These are phyloP conservation scores for Oryza australiensis DNA, from an alignment of 176 grass and related monocot species.

Conservation along the genomic window DNA sequence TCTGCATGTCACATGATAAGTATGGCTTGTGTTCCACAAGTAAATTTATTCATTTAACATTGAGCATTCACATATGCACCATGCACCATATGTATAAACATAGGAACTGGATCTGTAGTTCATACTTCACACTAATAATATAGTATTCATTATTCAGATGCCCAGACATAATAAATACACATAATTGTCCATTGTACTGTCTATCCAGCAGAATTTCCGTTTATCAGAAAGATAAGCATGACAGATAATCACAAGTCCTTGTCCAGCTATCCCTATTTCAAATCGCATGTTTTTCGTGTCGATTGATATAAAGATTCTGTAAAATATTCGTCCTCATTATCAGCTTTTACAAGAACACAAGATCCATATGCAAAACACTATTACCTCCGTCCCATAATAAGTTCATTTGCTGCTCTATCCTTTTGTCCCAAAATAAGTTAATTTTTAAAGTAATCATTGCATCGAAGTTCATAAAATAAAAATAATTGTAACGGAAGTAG, in stretches of 20 bases:
- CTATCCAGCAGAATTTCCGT: background rate
- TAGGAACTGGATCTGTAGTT: background rate
- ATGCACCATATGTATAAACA: background rate
- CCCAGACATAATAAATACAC: background rate
- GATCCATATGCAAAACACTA: conserved; percentile 5
- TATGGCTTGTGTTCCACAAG: background rate
- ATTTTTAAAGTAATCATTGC: too few relatives aligned
- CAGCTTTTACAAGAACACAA: conserved; percentile 16
- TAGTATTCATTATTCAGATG: conserved; percentile 11
- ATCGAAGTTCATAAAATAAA: too few relatives aligned
- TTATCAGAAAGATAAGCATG: conserved; percentile 14
- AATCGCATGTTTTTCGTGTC: conserved; percentile 1
- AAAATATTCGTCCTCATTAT: background rate
- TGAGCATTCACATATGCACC: background rate
- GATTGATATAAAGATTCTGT: conserved; percentile 14
- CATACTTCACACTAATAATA: background rate
- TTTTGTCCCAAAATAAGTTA: too few relatives aligned
- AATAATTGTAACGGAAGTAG: too few relatives aligned
- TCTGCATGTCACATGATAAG: conserved; percentile 36
- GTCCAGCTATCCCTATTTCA: background rate
- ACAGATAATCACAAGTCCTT: conserved; percentile 7
- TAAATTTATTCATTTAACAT: conserved; percentile 20
- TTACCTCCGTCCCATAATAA: too few relatives aligned
- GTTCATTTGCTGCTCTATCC: too few relatives aligned
- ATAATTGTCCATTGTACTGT: conserved; percentile 8